Conservation (phyloP, 139 green algal genomes). For the Closterium sp. region DNA sequence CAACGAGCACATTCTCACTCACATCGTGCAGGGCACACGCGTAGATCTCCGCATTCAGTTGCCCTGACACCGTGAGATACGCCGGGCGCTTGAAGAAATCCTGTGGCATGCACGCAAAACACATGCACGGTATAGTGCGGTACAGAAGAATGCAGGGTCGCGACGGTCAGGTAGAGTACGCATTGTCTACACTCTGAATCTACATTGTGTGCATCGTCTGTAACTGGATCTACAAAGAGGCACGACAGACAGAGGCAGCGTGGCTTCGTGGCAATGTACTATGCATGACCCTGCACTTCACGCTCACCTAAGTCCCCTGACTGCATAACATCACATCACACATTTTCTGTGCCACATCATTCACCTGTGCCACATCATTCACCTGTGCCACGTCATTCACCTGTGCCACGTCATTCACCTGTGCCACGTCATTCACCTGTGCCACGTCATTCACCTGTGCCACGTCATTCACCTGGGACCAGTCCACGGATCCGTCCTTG, state of each 20-base stretch:
- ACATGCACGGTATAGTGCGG: neutral
- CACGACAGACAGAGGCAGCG: neutral
- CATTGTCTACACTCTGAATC: too few species aligned
- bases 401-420: neutral
- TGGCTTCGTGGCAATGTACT: neutral
- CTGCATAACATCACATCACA: neutral
- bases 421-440: neutral
- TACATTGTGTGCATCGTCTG: neutral
- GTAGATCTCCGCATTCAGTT: constrained; percentile 82
- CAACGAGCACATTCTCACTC: neutral
- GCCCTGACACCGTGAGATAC: constrained; percentile 93
- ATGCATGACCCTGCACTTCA: too few species aligned
- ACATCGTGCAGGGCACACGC: constrained; percentile 64
- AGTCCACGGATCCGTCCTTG: constrained; percentile 58
- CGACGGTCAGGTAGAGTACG: too few species aligned
- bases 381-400: neutral
- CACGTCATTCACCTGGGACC: constrained; percentile 22
- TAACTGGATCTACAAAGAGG: neutral
- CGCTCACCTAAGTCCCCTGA: neutral
- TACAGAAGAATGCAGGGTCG: neutral
- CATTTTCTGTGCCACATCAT: neutral
- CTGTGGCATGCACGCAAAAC: constrained; percentile 29
- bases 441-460: neutral
- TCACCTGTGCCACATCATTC: neutral
- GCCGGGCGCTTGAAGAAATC: constrained; percentile 92